Base-by-base conservation (phyloP, 306 rosid genomes). In the Ammopiptanthus mongolicus region DNA sequence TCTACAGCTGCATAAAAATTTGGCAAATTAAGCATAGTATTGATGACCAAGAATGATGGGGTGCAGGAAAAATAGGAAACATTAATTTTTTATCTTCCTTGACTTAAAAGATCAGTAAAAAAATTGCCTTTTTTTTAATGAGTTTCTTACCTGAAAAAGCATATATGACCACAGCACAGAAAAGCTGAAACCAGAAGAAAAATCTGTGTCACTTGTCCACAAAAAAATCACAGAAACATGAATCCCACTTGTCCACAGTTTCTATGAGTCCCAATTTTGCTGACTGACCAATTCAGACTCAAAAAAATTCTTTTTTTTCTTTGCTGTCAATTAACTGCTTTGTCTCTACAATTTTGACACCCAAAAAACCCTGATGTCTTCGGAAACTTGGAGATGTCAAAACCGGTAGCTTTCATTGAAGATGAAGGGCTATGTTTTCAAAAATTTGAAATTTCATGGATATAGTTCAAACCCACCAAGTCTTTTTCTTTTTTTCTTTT, bases 71-170 rank as follows among this genome's bases (percentile, higher is more conserved):
- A 11, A 18, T 22, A 8, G 18, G 15, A 39, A 57, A 11, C 4
- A 46, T 23, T 11, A 23, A 51, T 76, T 41, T 41, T 57, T 48
- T 0, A 37, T 44, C 18, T 51, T 14, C 76, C 42, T 59, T 58
- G 17, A 80, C 36, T 77, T 57, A 76, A 67, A 52, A 58, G 10
- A 57, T 37, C 28, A 41, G 11, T 41, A 10, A 37, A 39, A 9
- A 37, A 42, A 46, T 56, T 75, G 51, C 18, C 71, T 39, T 63
- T 62, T n/a, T 29, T 39, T 61, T 18, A 14, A 69, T 31, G 36
- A 75, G 52, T 50, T 70, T 51, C 57, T 70, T 85, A 88, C 91
- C 88, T 69, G 83, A 64, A 33, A 78, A 52, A 76, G 44, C 77
- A 78, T 61, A 56, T 65, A 79, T 44, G 84, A 83, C 73, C 83